A percentile compares a stretch with the other conserved stretches of the same genome.
phyloP scores from a whole-genome alignment of 768 basidiomycete species.

The Suillus decipiens region DNA sequence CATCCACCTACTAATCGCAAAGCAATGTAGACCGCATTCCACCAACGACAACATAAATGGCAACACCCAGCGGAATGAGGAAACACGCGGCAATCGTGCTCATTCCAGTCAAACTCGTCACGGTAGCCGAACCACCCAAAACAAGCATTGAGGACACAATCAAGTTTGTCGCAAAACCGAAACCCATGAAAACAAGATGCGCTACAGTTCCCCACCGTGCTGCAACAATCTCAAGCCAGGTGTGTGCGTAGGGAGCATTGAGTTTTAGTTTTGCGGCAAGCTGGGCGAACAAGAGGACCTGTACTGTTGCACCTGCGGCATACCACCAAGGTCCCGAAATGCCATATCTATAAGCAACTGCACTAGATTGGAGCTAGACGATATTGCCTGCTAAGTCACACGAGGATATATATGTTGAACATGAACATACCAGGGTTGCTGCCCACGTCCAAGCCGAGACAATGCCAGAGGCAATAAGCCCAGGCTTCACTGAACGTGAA shows the following conservation, averaged over 20 bases:
- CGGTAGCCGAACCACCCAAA: constrained; percentile 84
- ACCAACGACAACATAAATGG: constrained; percentile 85
- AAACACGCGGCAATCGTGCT: constrained; percentile 88
- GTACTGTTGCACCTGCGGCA: constrained; percentile 85
- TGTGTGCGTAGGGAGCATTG: constrained; percentile 86
- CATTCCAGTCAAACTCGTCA: constrained; percentile 88
- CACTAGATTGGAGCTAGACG: constrained; percentile 71
- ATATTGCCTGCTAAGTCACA: constrained; percentile 5
- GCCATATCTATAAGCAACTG: constrained; percentile 83
- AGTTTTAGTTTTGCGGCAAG: constrained; percentile 90
- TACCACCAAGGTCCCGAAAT: constrained; percentile 92
- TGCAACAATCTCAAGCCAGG: constrained; percentile 86
- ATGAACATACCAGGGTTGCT: constrained; percentile 59
- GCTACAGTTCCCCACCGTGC: constrained; percentile 78
- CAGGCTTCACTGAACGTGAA: constrained; percentile 84
- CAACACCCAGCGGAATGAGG: constrained; percentile 84
- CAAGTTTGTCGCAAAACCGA: constrained; percentile 89
- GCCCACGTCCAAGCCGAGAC: constrained; percentile 95
- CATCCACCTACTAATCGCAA: constrained; percentile 74
- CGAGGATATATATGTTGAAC: neutral
- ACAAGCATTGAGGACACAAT: constrained; percentile 89
- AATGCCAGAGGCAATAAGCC: constrained; percentile 90
- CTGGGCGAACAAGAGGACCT: constrained; percentile 89
- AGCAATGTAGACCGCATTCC: constrained; percentile 86
- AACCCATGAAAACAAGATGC: constrained; percentile 87